These are phyloP conservation scores for Dryas octopetala DNA, from an alignment of 306 rosid species.

Conservation along the genomic window DNA sequence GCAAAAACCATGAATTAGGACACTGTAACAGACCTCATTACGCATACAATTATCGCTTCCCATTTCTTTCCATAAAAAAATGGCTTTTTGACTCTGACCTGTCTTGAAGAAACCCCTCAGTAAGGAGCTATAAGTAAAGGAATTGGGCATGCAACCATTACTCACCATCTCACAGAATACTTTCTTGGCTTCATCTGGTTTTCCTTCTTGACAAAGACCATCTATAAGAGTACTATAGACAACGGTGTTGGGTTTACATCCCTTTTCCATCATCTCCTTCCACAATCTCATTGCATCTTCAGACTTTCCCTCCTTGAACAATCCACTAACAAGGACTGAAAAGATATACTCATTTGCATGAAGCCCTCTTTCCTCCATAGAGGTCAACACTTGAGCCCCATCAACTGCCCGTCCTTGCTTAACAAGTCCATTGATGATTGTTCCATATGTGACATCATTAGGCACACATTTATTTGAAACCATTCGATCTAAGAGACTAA, in stretches of 20 bases:
- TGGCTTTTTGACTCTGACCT: slow-evolving; percentile 61
- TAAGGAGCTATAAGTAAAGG: slow-evolving; percentile 71
- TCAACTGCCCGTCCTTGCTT: slow-evolving; percentile 72
- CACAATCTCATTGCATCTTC: slow-evolving; percentile 69
- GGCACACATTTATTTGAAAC: slow-evolving; percentile 68
- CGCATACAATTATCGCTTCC: slow-evolving; percentile 30
- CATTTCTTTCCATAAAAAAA: slow-evolving; percentile 85
- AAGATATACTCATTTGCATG: slow-evolving; percentile 65
- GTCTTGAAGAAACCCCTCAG: slow-evolving; percentile 72
- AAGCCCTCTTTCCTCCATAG: slow-evolving; percentile 77
- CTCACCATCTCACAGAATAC: slow-evolving; percentile 62
- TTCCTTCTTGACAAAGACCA: slow-evolving; percentile 85
- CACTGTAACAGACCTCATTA: slow-evolving; percentile 69
- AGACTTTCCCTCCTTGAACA: slow-evolving; percentile 76
- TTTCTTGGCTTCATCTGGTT: slow-evolving; percentile 60
- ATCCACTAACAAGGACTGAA: slow-evolving; percentile 81
- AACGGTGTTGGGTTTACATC: slow-evolving; percentile 63
- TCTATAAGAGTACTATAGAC: slow-evolving; percentile 74
- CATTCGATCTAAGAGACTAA: slow-evolving; percentile 71
- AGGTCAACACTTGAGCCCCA: slow-evolving; percentile 52
- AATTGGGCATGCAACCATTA: slow-evolving; percentile 62
- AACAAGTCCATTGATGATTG: slow-evolving; percentile 79
- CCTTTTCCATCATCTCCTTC: slow-evolving; percentile 69
- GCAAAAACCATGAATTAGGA: slow-evolving; percentile 76
- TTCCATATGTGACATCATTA: slow-evolving; percentile 84